These are phyloP conservation scores for Jackrogersella minutella DNA, from an alignment of 495 filamentous ascomycete genomes.

Conservation along the genomic window DNA sequence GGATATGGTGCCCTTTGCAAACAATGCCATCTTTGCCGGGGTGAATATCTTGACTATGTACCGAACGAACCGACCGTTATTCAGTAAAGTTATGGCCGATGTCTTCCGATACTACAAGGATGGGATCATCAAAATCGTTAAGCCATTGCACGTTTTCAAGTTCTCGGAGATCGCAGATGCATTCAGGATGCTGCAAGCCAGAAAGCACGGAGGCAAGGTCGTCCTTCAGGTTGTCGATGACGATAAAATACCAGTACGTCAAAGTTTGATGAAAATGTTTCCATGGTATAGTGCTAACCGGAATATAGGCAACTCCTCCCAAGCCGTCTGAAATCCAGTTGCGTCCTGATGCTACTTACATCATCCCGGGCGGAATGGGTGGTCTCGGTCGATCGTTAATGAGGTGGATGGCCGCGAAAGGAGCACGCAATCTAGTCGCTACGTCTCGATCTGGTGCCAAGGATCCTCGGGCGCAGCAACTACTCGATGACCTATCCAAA, in stretches of 20 bases:
- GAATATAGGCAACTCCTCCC: slow-evolving; percentile 19
- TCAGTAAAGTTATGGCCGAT: slow-evolving; percentile 35
- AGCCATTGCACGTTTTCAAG: slow-evolving; percentile 50
- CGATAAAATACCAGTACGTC: slow-evolving; percentile 41
- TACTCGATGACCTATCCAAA: slow-evolving; percentile 33
- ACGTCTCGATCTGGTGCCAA: slow-evolving; percentile 59
- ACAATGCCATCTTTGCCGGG: slow-evolving; percentile 50
- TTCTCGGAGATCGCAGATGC: slow-evolving; percentile 55
- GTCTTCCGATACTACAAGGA: slow-evolving; percentile 35
- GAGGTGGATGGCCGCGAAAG: slow-evolving; percentile 58
- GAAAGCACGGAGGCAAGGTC: slow-evolving; percentile 61
- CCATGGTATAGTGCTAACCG: not conserved
- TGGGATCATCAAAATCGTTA: slow-evolving; percentile 39
- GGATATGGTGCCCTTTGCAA: slow-evolving; percentile 45
- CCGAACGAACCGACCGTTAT: slow-evolving; percentile 35
- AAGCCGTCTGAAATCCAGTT: slow-evolving; percentile 41
- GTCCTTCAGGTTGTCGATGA: slow-evolving; percentile 50
- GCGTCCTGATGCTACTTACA: slow-evolving; percentile 54
- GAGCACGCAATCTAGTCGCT: slow-evolving; percentile 60
- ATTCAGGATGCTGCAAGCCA: slow-evolving; percentile 60
- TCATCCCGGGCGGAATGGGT: slow-evolving; percentile 63
- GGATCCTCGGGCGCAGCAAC: slow-evolving; percentile 31
- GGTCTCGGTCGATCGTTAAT: slow-evolving; percentile 63
- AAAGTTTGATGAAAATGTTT: not conserved
- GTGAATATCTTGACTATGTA: slow-evolving; percentile 52